Conservation (phyloP, 768 basidiomycete genomes). For the Lactarius pseudohatsudake region DNA sequence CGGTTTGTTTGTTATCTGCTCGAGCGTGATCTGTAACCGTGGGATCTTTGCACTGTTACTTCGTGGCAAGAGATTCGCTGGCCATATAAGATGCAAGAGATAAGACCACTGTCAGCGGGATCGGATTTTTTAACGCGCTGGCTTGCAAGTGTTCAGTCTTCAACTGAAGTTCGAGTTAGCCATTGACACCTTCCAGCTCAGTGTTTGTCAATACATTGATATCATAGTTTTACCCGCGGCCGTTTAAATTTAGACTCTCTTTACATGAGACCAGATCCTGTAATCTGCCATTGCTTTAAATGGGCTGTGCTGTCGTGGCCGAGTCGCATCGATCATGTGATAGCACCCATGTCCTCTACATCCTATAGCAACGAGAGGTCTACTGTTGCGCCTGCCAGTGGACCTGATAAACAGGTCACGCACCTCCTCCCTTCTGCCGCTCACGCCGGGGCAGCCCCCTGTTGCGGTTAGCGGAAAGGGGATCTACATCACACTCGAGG, state of each 20-base stretch:
- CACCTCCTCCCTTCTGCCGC: constrained; percentile 34
- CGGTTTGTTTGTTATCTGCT: too few species aligned
- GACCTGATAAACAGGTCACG: neutral
- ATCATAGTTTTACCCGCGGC: neutral
- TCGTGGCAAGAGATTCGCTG: too few species aligned
- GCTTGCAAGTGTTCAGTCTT: neutral
- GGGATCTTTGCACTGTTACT: too few species aligned
- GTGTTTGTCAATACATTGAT: neutral
- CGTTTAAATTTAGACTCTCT: neutral
- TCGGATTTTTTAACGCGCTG: too few species aligned
- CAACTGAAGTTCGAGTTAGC: neutral
- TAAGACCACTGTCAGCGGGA: too few species aligned
- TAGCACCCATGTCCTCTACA: constrained; percentile 4
- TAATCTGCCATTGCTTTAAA: neutral
- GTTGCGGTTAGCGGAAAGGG: constrained; percentile 66
- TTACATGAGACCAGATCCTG: neutral
- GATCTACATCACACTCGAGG: constrained; percentile 67
- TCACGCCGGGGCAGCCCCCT: constrained; percentile 74
- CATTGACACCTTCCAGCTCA: neutral
- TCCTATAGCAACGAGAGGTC: neutral
- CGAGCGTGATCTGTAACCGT: too few species aligned
- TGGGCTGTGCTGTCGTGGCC: neutral
- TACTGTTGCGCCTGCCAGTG: neutral
- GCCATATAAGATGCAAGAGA: too few species aligned
- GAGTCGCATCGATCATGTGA: neutral